Evolutionary conservation across 2,329 filamentous ascomycete species (phyloP).

Genomic region (Fonsecaea pedrosoi): DNA sequence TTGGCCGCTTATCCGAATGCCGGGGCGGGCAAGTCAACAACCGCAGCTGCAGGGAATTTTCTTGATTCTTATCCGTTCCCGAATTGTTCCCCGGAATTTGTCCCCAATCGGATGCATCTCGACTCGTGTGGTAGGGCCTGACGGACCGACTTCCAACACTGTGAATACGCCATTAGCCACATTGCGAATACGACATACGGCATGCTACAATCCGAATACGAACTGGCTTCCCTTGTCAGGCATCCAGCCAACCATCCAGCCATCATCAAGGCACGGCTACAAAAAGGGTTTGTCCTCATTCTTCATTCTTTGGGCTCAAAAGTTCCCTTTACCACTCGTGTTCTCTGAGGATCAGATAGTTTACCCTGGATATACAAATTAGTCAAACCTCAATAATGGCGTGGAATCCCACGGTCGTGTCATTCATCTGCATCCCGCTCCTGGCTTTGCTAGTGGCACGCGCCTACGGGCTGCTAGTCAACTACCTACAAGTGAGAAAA

Average conservation of each 20-base stretch:
- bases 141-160: not conserved
- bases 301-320: not conserved
- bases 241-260: not conserved
- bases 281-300: not conserved
- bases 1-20: no score
- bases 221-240: not conserved
- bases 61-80: not conserved
- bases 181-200: not conserved
- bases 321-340: not conserved
- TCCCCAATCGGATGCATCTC: not conserved
- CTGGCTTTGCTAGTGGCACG: constrained; percentile 4
- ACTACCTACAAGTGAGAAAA: constrained; percentile 32
- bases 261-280: not conserved
- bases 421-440: constrained; percentile 11
- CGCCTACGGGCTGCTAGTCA: constrained; percentile 21
- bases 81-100: no score
- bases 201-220: no score
- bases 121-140: no score
- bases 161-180: not conserved
- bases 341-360: not conserved
- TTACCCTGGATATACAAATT: not conserved
- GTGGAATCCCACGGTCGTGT: constrained; percentile 1
- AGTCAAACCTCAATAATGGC: constrained; percentile 1
- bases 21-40: no score
- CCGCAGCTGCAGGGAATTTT: no score